A percentile compares a stretch with the other conserved stretches of the same genome.
phyloP scores from a whole-genome alignment of 129 eudicot species.

The Pulicaria dysenterica region DNA sequence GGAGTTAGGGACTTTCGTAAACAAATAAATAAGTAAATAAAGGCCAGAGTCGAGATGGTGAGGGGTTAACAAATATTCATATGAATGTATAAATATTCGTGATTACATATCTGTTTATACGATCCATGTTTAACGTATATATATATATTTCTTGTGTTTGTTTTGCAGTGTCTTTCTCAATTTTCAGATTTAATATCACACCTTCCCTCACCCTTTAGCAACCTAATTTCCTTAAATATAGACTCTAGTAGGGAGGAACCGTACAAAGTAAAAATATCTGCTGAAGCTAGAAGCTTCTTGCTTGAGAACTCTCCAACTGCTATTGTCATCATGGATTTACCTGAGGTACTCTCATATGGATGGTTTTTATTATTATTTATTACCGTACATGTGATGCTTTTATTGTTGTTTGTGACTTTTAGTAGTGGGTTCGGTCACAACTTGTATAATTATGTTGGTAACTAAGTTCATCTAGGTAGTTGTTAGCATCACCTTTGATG shows the following conservation, averaged over 20 bases:
- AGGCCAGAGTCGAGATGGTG: too few species aligned
- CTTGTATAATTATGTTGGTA: too few species aligned
- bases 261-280: background rate
- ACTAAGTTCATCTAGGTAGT: too few species aligned
- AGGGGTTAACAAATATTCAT: too few species aligned
- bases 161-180: slow-evolving; percentile 23
- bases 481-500: too few species aligned
- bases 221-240: slow-evolving; percentile 2
- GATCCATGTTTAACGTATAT: background rate
- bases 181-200: slow-evolving; percentile 6
- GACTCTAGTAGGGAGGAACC: background rate
- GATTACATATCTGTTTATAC: background rate
- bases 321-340: background rate
- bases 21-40: too few species aligned
- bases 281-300: slow-evolving; percentile 16
- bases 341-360: background rate
- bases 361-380: too few species aligned
- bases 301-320: slow-evolving; percentile 25
- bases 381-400: too few species aligned
- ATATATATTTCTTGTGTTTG: background rate
- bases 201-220: slow-evolving; percentile 21
- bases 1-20: too few species aligned
- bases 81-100: too few species aligned
- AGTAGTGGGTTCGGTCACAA: too few species aligned
- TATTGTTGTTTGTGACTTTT: too few species aligned